Percentiles rank a stretch among this genome's conserved stretches.
Evolutionary conservation across 805 yeast genomes (phyloP).

Genomic region (Yarrowia sp.): DNA sequence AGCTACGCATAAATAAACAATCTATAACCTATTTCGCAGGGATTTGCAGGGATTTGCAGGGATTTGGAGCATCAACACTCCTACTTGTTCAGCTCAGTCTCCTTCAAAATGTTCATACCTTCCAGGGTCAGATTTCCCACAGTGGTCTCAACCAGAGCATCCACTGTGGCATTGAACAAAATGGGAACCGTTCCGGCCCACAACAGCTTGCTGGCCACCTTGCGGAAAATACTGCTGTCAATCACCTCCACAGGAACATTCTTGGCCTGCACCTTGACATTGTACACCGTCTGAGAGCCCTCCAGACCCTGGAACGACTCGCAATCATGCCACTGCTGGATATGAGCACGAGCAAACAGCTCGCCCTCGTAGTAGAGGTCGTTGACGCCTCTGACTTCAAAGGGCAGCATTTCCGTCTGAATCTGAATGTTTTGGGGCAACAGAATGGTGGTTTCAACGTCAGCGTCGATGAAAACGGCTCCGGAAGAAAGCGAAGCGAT

Average conservation of each 20-base stretch:
- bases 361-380: slow-evolving; percentile 15
- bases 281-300: slow-evolving; percentile 13
- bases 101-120: slow-evolving; percentile 15
- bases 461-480: slow-evolving; percentile 16
- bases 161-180: slow-evolving; percentile 9
- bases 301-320: background rate
- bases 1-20: slow-evolving; percentile 14
- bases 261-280: slow-evolving; percentile 6
- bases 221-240: background rate
- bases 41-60: no score
- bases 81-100: slow-evolving; percentile 16
- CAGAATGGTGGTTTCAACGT: background rate
- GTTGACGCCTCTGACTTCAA: slow-evolving; percentile 4
- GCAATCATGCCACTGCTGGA: slow-evolving; percentile 16
- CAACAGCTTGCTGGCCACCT: slow-evolving; percentile 7
- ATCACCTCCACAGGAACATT: slow-evolving; percentile 12
- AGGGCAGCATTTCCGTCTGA: slow-evolving; percentile 17
- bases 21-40: slow-evolving; percentile 14
- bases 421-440: slow-evolving; percentile 1
- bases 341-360: slow-evolving; percentile 11
- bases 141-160: background rate
- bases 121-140: background rate
- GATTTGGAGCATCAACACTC: no score
- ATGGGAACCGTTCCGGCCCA: slow-evolving; percentile 14
- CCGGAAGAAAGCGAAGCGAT: slow-evolving; percentile 8